phyloP scores from a whole-genome alignment of 768 basidiomycete species.

The Kwoniella bestiolae region DNA sequence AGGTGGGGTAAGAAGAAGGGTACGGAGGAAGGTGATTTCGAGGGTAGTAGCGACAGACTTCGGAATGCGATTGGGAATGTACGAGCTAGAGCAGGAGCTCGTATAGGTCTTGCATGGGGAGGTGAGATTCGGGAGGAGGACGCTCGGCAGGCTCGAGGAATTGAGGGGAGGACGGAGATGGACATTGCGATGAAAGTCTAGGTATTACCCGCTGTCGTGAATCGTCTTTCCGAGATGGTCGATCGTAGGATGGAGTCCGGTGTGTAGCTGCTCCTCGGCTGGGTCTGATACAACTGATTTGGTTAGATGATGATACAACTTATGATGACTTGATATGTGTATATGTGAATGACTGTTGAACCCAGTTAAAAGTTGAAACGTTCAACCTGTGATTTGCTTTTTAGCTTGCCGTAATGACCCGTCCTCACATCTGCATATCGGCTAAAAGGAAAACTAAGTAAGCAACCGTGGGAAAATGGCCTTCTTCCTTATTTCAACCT shows the following conservation, averaged over 20 bases:
- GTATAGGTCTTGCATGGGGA: background rate
- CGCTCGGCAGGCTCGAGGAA: constrained; percentile 24
- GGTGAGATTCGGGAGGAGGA: constrained; percentile 27
- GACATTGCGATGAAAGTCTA: constrained; percentile 8
- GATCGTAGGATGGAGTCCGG: no score
- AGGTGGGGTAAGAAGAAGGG: constrained; percentile 44
- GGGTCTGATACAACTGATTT: no score
- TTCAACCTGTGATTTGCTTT: background rate
- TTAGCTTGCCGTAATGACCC: background rate
- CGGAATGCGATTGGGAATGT: background rate
- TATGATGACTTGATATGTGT: no score
- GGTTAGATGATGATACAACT: no score
- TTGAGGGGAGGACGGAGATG: background rate
- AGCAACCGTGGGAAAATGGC: background rate
- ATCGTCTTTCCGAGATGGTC: no score
- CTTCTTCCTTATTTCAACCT: background rate
- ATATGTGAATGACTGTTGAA: no score
- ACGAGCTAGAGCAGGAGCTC: background rate
- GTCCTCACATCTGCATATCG: background rate
- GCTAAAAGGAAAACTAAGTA: background rate
- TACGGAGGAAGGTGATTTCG: constrained; percentile 15
- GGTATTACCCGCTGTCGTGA: no score
- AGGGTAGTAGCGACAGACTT: constrained; percentile 15
- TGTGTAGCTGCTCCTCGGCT: no score
- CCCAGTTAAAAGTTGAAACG: no score